Base-by-base conservation (phyloP, 1,139 yeast species). In the Yamadazyma aaseri region DNA sequence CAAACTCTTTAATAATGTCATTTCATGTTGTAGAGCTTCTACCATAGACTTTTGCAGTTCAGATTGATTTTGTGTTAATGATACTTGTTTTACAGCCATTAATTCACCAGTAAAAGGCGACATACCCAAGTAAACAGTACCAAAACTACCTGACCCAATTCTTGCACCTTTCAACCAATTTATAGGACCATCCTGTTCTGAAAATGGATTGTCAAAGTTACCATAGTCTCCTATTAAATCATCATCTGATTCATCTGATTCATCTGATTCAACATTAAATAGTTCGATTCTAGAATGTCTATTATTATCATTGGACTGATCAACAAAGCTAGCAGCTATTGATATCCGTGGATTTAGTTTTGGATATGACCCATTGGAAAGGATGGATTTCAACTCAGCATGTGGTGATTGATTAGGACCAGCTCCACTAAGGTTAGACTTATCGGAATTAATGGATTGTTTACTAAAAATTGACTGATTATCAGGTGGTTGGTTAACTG, bases 81-180 rank as follows among this genome's bases (percentile, higher is more conserved):
- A 83, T 0, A 92, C 96, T 55, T 90, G 97, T 51, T 92, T 92
- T 10, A 92, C 96, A 0, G 97, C 98, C 96, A 92, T 87, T 35
- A 92, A 67, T 53, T 89, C 97, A 28, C 98, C 98, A 0, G 96
- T 89, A 28, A 82, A 64, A 1, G 96, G 86, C 53, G 89, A 87
- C 82, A 92, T 81, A 1, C 97, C 98, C 28, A 92, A 67, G 45
- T 84, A 90, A 1, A 92, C 98, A 3, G 87, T 81, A 21, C 97
- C 98, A 65, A 89, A 92, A 44, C 95, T 83, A 3, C 98, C 98
- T 3, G 95, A 81, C 0, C 98, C 98, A 45, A 92, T 87, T 28
- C 90, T 68, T 0, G 96, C 86, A 17, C 98, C 98, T 50, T 84
- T 84, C 32, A 89, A 71, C 97, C 97, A 92, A 30, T 83, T 74